Conservation (phyloP, 2,329 filamentous ascomycete species). For the Cordyceps tenuipes region DNA sequence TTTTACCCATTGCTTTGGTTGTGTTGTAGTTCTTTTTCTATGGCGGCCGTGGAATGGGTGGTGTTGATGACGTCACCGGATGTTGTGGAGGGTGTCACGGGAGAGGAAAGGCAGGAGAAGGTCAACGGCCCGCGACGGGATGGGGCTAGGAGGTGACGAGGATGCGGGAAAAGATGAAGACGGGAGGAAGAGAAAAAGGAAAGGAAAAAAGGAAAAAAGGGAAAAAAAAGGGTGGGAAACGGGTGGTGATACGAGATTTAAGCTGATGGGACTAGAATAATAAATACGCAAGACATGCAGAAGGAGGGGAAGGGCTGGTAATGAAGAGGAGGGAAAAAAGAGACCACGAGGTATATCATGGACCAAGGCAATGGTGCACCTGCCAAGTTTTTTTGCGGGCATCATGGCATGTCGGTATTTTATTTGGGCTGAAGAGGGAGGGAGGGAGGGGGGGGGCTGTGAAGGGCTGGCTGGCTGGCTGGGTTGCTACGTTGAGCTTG, state of each 20-base stretch:
- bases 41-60: background rate
- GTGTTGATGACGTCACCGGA: background rate
- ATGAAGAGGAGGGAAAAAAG: background rate
- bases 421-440: background rate
- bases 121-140: background rate
- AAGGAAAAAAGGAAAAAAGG: background rate
- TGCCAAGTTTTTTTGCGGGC: slow-evolving; percentile 6
- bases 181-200: background rate
- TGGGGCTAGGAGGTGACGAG: background rate
- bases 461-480: no score
- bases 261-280: background rate
- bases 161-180: background rate
- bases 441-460: background rate
- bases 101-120: background rate
- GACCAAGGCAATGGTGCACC: background rate
- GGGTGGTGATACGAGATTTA: background rate
- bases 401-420: background rate
- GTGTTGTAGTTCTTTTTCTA: background rate
- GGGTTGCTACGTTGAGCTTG: background rate
- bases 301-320: background rate
- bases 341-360: background rate
- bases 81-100: background rate
- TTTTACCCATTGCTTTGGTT: slow-evolving; percentile 18
- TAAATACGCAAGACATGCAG: background rate
- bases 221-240: background rate